Evolutionary conservation across 2,329 filamentous ascomycete species (phyloP), one percentile per base, ranked within the genome.

Genomic region (Aspergillus phoenicis): DNA sequence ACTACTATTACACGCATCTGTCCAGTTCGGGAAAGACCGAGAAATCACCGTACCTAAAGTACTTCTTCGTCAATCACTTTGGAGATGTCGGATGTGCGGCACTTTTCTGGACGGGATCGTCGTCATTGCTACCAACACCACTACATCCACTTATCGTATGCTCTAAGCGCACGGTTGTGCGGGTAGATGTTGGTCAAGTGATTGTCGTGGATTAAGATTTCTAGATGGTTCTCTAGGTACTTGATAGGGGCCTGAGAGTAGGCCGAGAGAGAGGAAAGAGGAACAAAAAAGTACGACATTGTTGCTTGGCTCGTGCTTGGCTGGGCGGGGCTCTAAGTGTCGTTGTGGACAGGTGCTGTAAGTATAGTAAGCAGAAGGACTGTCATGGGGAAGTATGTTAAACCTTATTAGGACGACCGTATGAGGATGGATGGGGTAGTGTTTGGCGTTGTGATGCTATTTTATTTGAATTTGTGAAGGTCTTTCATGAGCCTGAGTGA

Each of bases 41-140:
- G 24, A 30, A 24, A 7, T 49, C 13, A 5, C n/a, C 26, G n/a
- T 17, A 11, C 28, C 4, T 28, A 13, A 36, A 36, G 11, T 51
- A 28, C 0, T 20, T 20, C 20, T 20, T 20, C 0, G 20, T 20
- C 20, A 20, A 2, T 20, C 20, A 20, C 20, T 20, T 30, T 30
- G 28, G 5, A 39, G n/a, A 15, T 41, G 26, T n/a, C 57, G 57
- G 57, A 28, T 36, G 28, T 17, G 15, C 57, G 48, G 57, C 57
- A 58, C 30, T 15, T 36, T 52, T 43, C 26, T 8, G 52, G 48
- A 58, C 43, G 52, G 28, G 28, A 15, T 17, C 26, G 26, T 30
- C 8, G 3, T 8, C 5, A 4, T 15, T 1, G 33, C 33, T 5
- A 6, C 13, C 11, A 4, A 10, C 33, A 36, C 11, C 11, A 15